Evolutionary conservation across 2,329 filamentous ascomycete species (phyloP).

Genomic region (Simplicillium sp.): DNA sequence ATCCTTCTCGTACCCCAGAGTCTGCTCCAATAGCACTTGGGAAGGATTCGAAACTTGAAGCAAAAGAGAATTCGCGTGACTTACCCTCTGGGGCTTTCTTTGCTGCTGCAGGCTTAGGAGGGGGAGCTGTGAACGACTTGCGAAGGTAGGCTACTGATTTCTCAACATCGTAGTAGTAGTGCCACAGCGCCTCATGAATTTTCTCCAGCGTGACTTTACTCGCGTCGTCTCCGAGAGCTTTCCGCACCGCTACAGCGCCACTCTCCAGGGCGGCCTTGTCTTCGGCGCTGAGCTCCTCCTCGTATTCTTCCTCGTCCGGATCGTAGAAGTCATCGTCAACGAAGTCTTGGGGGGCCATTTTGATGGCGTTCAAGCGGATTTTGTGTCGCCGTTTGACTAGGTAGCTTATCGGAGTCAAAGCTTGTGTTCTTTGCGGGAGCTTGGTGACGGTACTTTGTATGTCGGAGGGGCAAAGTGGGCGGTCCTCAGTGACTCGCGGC

Average conservation of each 20-base stretch:
- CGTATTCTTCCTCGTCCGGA: constrained; percentile 23
- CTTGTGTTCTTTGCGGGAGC: too few species aligned
- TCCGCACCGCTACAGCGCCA: constrained; percentile 57
- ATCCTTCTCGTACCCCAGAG: constrained; percentile 9
- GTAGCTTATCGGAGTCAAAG: too few species aligned
- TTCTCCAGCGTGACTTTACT: constrained; percentile 50
- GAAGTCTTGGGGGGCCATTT: not conserved
- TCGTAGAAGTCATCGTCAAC: constrained; percentile 8
- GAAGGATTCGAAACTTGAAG: constrained; percentile 8
- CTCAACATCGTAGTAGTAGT: constrained; percentile 90
- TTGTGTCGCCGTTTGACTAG: too few species aligned
- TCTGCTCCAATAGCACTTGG: constrained; percentile 22
- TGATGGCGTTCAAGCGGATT: not conserved
- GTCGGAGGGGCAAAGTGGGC: too few species aligned
- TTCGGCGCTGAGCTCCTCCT: constrained; percentile 36
- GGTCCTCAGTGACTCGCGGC: too few species aligned
- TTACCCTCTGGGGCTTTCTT: constrained; percentile 35
- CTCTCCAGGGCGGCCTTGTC: constrained; percentile 45
- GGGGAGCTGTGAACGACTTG: constrained; percentile 46
- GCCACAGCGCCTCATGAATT: constrained; percentile 85
- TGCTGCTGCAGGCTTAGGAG: constrained; percentile 27
- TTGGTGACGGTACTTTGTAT: too few species aligned
- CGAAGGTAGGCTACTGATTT: constrained; percentile 76
- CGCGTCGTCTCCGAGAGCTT: constrained; percentile 50
- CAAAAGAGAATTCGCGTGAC: constrained; percentile 23